Conservation (phyloP, 2,329 filamentous ascomycete species). For the Aspergillus sclerotialis region DNA sequence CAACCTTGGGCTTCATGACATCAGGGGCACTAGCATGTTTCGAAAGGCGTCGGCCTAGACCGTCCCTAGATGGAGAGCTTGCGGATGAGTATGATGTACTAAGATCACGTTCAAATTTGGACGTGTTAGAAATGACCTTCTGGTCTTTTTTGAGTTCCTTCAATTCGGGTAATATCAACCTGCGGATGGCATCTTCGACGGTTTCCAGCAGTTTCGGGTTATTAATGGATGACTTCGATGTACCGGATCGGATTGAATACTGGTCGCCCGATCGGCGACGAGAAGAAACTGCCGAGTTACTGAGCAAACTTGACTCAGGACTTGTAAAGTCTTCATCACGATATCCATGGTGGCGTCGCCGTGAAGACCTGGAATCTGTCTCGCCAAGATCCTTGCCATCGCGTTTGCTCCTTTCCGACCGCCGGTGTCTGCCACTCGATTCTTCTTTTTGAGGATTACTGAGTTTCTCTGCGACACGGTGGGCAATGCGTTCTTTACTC, state of each 20-base stretch:
- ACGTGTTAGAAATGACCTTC: constrained; percentile 65
- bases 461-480: constrained; percentile 63
- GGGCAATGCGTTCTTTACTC: constrained; percentile 60
- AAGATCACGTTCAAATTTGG: constrained; percentile 60
- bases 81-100: constrained; percentile 55
- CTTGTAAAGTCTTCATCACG: constrained; percentile 49
- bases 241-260: constrained; percentile 53
- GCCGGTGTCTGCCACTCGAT: constrained; percentile 36
- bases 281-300: constrained; percentile 46
- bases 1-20: constrained; percentile 55
- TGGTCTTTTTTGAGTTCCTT: constrained; percentile 87
- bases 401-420: constrained; percentile 37
- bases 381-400: constrained; percentile 40
- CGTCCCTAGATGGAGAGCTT: constrained; percentile 51
- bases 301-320: constrained; percentile 57
- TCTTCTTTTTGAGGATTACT: constrained; percentile 44
- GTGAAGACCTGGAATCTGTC: constrained; percentile 39
- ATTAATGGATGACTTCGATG: constrained; percentile 70
- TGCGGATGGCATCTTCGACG: constrained; percentile 85
- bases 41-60: constrained; percentile 47
- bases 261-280: constrained; percentile 51
- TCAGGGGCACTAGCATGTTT: constrained; percentile 57
- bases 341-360: constrained; percentile 44
- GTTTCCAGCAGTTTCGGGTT: constrained; percentile 87
- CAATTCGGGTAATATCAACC: constrained; percentile 83